Base-by-base conservation (phyloP, 306 rosid genomes). In the Macrotyloma uniflorum region DNA sequence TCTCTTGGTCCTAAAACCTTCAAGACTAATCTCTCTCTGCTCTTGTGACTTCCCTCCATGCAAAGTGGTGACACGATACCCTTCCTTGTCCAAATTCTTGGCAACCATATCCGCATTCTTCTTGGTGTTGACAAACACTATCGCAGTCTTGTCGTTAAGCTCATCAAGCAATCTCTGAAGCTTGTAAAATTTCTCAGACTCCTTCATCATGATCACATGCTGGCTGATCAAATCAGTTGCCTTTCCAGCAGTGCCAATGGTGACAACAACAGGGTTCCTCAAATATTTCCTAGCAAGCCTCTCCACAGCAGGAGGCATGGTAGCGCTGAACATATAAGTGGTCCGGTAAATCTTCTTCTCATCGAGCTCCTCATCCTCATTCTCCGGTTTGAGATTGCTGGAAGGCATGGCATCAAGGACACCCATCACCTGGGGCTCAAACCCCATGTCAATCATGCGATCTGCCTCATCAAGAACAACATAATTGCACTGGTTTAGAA, bases 391-490 rank as follows among this genome's bases (percentile, higher is more conserved):
- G 49, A 93, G 72, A 87, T 93, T 93, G 72, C 98, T 93, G 8
- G 98, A 93, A 68, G 98, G 98, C 98, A 93, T 93, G 16, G 98
- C 98, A 76, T 93, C 98, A 68, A 93, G 70, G 35, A 91, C 98
- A 6, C 97, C 98, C 84, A 91, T 85, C 28, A 93, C 98, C 78
- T 90, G 98, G 0, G 96, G 97, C 85, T 90, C 98, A 69, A 93
- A 93, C 1, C 97, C 98, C 98, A 93, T 93, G 80, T 91, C 97
- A 59, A 93, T 93, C 98, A 93, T 93, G 26, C 98, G 85, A 70
- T 93, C 98, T n/a, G 98, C 98, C 85, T 93, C 98, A 19, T 93
- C 98, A 18, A 93, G 97, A 78, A 93, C 97, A 74, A 93, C 98
- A 85, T 93, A 93, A 79, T 93, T 93, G 71, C 98, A 93, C 88